Evolutionary conservation across 495 filamentous ascomycete genomes (phyloP), one percentile per base, ranked within the genome.

Genomic region (Amorphotheca resinae): DNA sequence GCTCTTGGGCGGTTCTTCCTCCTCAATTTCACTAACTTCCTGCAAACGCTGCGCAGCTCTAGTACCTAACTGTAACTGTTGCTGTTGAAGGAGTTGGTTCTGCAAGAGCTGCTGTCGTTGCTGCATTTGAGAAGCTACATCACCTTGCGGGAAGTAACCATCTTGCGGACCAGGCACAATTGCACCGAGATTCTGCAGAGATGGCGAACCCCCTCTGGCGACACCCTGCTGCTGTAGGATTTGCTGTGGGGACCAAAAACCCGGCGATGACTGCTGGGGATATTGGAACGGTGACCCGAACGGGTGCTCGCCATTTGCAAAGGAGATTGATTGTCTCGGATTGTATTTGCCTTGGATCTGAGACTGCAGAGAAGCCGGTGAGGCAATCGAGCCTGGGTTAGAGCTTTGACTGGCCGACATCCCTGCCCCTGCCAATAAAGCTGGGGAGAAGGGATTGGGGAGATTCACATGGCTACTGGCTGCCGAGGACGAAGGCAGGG

Each of bases 401-500:
- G 73, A 74, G 50, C 71, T 79, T 38, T 73, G 65, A n/a, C 68
- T 65, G 11, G 68, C 64, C 7, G 76, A 72, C 37, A 69, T 65
- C 9, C 65, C 65, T 25, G 58, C 41, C 55, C 65, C 54, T 55
- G 60, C 65, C 37, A 74, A 64, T 38, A 80, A 73, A 9, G 69
- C 66, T 7, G 69, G 65, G 5, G 67, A 68, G 48, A 82, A 76
- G 6, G 77, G 69, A 32, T 77, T 67, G 20, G 61, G 75, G 16
- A 73, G 69, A n/a, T 73, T 65, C 7, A 66, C 61, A 43, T 73
- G 73, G 51, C 73, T 80, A 49, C 77, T 78, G 16, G 70, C 71
- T 17, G 70, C 77, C 18, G 79, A 79, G 15, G 71, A 67, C 1
- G 80, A 71, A 21, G 79, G 80, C 6, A 81, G 44, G 18, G 80